Percentiles rank a stretch among this genome's conserved stretches.
Evolutionary conservation across 108 stramenopile species (phyloP).

Genomic region (Cyclotella cryptica): DNA sequence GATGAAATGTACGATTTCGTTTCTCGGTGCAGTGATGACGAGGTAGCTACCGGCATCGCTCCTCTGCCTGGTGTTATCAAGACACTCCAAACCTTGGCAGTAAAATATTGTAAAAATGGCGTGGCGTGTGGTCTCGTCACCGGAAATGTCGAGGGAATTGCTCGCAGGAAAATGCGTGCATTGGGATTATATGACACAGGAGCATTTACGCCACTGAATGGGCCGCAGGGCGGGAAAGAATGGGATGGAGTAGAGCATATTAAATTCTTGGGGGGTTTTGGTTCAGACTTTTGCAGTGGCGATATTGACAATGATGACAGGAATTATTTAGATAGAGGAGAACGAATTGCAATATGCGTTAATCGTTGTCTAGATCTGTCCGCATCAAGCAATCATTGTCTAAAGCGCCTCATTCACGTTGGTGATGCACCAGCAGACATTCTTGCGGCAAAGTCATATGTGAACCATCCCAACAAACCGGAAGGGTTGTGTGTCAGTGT

Average conservation of each 20-base stretch:
- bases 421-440: constrained; percentile 72
- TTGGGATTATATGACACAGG: constrained; percentile 53
- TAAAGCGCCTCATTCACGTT: constrained; percentile 56
- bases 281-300: constrained; percentile 65
- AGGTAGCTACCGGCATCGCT: constrained; percentile 41
- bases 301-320: constrained; percentile 49
- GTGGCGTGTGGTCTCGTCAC: constrained; percentile 63
- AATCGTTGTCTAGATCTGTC: constrained; percentile 47
- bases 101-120: constrained; percentile 16
- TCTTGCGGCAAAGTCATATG: constrained; percentile 60
- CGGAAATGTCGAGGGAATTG: constrained; percentile 70
- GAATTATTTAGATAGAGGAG: constrained; percentile 65
- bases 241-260: constrained; percentile 57
- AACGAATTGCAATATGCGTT: constrained; percentile 62
- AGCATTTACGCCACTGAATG: constrained; percentile 50
- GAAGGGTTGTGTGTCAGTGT: constrained; percentile 42
- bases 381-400: neutral
- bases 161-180: constrained; percentile 59
- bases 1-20: constrained; percentile 55
- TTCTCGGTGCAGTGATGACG: constrained; percentile 28
- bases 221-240: constrained; percentile 32
- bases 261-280: constrained; percentile 64
- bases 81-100: constrained; percentile 42
- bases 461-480: constrained; percentile 20
- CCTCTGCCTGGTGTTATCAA: constrained; percentile 57